Percentiles rank a stretch among this genome's conserved stretches.
Conservation (phyloP, 2,329 filamentous ascomycete genomes). For the Exophiala lecanii-corni region DNA sequence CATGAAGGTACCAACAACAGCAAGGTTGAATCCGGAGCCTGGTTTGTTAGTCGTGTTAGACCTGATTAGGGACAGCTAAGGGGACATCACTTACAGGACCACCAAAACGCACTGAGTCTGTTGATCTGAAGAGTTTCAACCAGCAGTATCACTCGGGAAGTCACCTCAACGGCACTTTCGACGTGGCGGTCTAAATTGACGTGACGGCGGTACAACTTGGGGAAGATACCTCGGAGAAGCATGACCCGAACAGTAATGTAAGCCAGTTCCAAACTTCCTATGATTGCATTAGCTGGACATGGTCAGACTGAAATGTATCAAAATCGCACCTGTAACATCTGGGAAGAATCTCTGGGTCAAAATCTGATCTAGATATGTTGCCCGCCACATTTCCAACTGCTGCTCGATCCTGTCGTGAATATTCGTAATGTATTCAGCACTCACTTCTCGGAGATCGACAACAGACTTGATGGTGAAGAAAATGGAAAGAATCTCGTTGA, state of each 20-base stretch:
- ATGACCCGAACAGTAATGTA: constrained; percentile 14
- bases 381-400: constrained; percentile 9
- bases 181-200: constrained; percentile 6
- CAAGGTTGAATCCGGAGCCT: constrained; percentile 15
- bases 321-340: constrained; percentile 14
- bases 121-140: constrained; percentile 16
- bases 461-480: constrained; percentile 17
- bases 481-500: constrained; percentile 12
- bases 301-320: not conserved
- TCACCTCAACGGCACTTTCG: constrained; percentile 8
- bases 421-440: constrained; percentile 9
- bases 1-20: constrained; percentile 14
- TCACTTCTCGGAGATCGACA: constrained; percentile 8
- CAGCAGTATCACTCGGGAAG: constrained; percentile 8
- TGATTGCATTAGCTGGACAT: not conserved
- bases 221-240: constrained; percentile 16
- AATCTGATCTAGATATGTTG: constrained; percentile 10
- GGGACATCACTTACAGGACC: constrained; percentile 13
- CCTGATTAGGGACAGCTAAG: not conserved
- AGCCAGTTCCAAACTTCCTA: constrained; percentile 14
- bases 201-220: constrained; percentile 13
- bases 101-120: constrained; percentile 15
- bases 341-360: constrained; percentile 12
- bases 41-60: not conserved
- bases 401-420: constrained; percentile 10